Conservation (phyloP, 306 rosid genomes). For the Coriaria nepalensis region DNA sequence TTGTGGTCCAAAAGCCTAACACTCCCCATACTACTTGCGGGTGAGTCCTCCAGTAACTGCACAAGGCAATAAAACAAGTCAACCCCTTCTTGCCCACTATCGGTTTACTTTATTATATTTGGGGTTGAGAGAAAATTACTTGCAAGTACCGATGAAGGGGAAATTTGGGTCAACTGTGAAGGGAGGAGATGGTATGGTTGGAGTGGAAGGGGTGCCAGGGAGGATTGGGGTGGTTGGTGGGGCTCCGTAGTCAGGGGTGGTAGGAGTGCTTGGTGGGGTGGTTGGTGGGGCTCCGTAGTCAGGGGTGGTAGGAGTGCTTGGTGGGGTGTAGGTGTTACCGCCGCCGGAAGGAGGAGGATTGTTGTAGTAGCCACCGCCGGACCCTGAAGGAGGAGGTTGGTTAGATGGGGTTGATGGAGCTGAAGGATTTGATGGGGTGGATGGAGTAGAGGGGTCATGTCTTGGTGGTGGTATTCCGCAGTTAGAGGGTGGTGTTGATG, state of each 20-base stretch:
- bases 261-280: conserved; percentile 43
- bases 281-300: conserved; percentile 38
- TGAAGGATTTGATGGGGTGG: conserved; percentile 18
- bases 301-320: background rate
- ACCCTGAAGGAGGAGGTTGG: conserved; percentile 13
- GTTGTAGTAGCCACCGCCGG: conserved; percentile 31
- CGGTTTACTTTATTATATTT: background rate
- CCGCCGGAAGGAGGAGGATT: conserved; percentile 31
- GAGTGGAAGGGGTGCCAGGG: conserved; percentile 34
- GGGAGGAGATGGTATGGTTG: conserved; percentile 39
- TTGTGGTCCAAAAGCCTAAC: conserved; percentile 86
- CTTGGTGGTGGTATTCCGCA: conserved; percentile 37
- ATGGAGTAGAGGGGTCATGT: conserved; percentile 15
- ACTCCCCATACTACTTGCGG: conserved; percentile 73
- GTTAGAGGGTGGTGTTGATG: conserved; percentile 40
- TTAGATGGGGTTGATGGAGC: conserved; percentile 29
- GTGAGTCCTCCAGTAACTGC: conserved; percentile 80
- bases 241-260: conserved; percentile 24
- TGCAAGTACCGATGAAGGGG: conserved; percentile 80
- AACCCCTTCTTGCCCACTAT: background rate
- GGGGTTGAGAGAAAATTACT: conserved; percentile 33
- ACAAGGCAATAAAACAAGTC: background rate
- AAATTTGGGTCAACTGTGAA: conserved; percentile 48
- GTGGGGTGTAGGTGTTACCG: conserved; percentile 29
- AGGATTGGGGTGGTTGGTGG: conserved; percentile 42